Percentiles rank a stretch among this genome's conserved stretches.
phyloP scores from a whole-genome alignment of 495 filamentous ascomycete species.

The Sordaria brevicollis region DNA sequence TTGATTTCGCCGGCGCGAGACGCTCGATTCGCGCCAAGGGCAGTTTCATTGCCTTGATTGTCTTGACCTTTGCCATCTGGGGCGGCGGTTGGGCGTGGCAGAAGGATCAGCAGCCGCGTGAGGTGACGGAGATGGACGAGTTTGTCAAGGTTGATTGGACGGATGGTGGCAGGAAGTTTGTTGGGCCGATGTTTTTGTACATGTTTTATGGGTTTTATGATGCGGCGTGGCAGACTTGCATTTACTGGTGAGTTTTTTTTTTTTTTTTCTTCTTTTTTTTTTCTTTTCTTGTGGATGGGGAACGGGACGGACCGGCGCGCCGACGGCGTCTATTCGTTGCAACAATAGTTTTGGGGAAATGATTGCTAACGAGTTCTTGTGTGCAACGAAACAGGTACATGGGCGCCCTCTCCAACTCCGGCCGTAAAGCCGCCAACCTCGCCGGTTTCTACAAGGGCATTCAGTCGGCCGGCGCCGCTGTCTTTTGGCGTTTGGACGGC shows the following conservation, averaged over 20 bases:
- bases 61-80: constrained; percentile 76
- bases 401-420: constrained; percentile 84
- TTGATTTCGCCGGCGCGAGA: constrained; percentile 55
- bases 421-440: constrained; percentile 84
- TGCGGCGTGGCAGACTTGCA: constrained; percentile 73
- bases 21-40: constrained; percentile 67
- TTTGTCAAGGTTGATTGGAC: constrained; percentile 50
- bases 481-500: constrained; percentile 73
- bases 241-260: constrained; percentile 62
- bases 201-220: constrained; percentile 92
- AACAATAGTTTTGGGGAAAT: constrained; percentile 1
- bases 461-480: constrained; percentile 85
- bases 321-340: not conserved
- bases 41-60: constrained; percentile 54
- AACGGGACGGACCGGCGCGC: fast-evolving
- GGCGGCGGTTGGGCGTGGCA: constrained; percentile 81
- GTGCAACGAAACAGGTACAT: constrained; percentile 58
- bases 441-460: constrained; percentile 94
- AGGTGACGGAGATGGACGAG: constrained; percentile 21
- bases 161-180: constrained; percentile 43
- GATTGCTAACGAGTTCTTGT: not conserved
- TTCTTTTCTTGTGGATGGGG: not conserved
- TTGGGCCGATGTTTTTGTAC: constrained; percentile 83
- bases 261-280: not conserved
- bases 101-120: constrained; percentile 45